Base-by-base conservation (phyloP, 2,329 filamentous ascomycete genomes). In the Ustulina deusta region DNA sequence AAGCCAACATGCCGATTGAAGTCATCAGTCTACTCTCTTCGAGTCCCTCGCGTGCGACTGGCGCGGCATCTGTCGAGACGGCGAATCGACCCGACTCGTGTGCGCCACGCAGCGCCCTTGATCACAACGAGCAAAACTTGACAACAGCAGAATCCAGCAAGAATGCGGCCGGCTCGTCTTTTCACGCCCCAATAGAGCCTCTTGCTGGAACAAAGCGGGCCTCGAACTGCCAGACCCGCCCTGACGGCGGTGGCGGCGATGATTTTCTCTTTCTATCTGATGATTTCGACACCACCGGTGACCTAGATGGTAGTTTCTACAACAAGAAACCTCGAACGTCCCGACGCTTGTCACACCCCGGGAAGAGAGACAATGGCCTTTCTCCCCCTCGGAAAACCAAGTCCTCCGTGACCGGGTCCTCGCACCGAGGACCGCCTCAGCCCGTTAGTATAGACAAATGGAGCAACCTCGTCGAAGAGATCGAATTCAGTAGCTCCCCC, bases 271-370 rank as follows among this genome's bases (percentile, higher is more conserved):
- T 79, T 58, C 69, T 80, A 11, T 80, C 78, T 0, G 79, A 81
- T 55, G 83, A 84, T 49, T 83, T 82, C 56, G 81, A 84, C 48
- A 78, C 76, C 7, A 82, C 79, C 0, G 75, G 79, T 4, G 78
- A 81, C 9, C 65, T 83, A 1, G 78, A 80, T 7, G 76, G 78
- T 62, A 67, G 75, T 55, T 59, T 65, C 27, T 1, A 65, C 5
- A 75, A 73, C 5, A 75, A 74, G 66, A 74, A 71, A 61, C 52
- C 71, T 40, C 70, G 69, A 40, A 34, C 62, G 0, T 75, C 73
- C 1, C 56, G 64, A 17, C 29, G 20, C 62, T 10, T 29, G 25
- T 46, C 32, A 13, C 42, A 34, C 59, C 61, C 36, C 52, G 49
- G 25, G 58, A 66, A 42, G 61, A 63, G 22, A 54, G 40, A 55